phyloP scores from a whole-genome alignment of 768 basidiomycete genomes.

The Boletus huronensis region DNA sequence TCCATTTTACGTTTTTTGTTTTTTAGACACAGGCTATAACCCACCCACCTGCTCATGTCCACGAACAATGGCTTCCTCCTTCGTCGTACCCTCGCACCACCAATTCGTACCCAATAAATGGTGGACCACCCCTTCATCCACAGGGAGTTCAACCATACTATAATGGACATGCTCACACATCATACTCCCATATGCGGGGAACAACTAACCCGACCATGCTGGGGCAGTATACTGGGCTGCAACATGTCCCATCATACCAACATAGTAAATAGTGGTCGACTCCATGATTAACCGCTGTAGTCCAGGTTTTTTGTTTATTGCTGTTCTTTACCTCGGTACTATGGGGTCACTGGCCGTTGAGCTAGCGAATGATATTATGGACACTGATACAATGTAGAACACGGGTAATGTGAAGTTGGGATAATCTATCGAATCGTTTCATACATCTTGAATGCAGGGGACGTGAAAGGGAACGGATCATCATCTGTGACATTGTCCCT shows the following conservation, averaged over 20 bases:
- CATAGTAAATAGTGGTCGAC: slow-evolving; percentile 23
- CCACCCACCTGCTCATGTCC: slow-evolving; percentile 14
- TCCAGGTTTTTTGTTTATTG: slow-evolving; percentile 8
- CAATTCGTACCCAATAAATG: slow-evolving; percentile 18
- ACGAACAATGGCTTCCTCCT: slow-evolving; percentile 25
- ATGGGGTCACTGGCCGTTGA: background rate
- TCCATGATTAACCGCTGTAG: background rate
- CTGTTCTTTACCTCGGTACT: background rate
- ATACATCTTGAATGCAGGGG: slow-evolving; percentile 68
- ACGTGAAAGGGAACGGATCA: slow-evolving; percentile 71
- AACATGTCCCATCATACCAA: slow-evolving; percentile 29
- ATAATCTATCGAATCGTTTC: slow-evolving; percentile 63
- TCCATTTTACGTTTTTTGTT: background rate
- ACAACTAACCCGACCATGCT: slow-evolving; percentile 14
- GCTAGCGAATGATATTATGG: slow-evolving; percentile 10
- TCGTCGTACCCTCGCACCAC: slow-evolving; percentile 26
- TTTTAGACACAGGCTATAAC: slow-evolving; percentile 12
- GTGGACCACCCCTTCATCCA: slow-evolving; percentile 12
- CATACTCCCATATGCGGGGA: slow-evolving; percentile 30
- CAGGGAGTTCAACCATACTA: slow-evolving; percentile 29
- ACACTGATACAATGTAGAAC: slow-evolving; percentile 27
- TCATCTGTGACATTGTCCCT: slow-evolving; percentile 51
- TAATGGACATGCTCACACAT: slow-evolving; percentile 20
- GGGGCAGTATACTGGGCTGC: slow-evolving; percentile 26
- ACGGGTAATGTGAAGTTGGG: slow-evolving; percentile 22